A percentile compares a stretch with the other conserved stretches of the same genome.
Conservation (phyloP, 805 yeast species). For the Blastobotrys americana region DNA sequence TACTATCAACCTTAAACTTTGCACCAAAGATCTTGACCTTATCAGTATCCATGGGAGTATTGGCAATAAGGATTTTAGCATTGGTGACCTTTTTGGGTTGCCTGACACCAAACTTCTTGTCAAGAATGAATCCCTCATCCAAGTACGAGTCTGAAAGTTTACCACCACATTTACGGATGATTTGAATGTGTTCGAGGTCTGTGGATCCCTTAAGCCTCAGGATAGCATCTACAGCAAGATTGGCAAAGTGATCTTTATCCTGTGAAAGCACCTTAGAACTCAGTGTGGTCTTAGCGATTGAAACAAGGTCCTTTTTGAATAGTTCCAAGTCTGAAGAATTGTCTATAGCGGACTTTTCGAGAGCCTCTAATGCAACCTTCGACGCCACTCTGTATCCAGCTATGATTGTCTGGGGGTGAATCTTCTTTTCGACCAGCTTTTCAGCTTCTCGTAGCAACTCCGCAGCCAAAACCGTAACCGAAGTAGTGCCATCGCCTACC, state of each 20-base stretch:
- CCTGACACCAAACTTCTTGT: conserved; percentile 86
- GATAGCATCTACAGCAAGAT: conserved; percentile 90
- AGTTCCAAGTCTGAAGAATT: conserved; percentile 48
- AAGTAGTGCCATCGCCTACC: conserved; percentile 97
- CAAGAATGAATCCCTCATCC: conserved; percentile 92
- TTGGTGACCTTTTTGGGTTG: conserved; percentile 82
- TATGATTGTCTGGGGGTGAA: conserved; percentile 96
- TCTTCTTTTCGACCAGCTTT: conserved; percentile 79
- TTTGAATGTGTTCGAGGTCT: conserved; percentile 84
- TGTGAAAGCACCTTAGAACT: conserved; percentile 92
- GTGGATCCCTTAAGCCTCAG: conserved; percentile 81
- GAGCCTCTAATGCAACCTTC: conserved; percentile 73
- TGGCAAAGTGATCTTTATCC: conserved; percentile 83
- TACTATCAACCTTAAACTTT: conserved; percentile 91
- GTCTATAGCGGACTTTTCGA: conserved; percentile 71
- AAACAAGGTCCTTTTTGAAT: conserved; percentile 69
- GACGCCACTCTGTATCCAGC: conserved; percentile 92
- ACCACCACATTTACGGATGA: conserved; percentile 91
- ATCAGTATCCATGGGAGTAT: conserved; percentile 91
- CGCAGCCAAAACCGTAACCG: conserved; percentile 90
- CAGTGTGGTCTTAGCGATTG: conserved; percentile 88
- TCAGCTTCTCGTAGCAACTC: conserved; percentile 95
- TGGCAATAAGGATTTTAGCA: conserved; percentile 85
- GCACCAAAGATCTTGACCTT: conserved; percentile 98
- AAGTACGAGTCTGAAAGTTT: conserved; percentile 82